Base-by-base conservation (phyloP, 805 yeast genomes). In the Clavispora phyllophila region DNA sequence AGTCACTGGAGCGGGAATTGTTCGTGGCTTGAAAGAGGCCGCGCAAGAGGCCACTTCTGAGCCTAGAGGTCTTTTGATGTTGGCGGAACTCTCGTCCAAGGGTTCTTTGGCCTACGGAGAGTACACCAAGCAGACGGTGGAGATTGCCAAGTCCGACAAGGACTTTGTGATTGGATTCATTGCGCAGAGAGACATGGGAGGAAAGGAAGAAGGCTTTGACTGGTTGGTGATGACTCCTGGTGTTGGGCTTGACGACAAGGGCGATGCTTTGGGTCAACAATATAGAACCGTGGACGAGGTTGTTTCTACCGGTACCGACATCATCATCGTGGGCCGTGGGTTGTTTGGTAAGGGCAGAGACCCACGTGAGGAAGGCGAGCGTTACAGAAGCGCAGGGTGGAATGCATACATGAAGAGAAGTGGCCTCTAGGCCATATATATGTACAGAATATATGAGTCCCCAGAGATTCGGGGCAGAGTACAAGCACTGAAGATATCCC, bases 171-270 rank as follows among this genome's bases (percentile, higher is more conserved):
- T 93, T 66, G 99, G 99, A 0, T 93, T 91, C 63, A 93, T 93
- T 66, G 97, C 99, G 0, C 97, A 89, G 62, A 77, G 78, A 57
- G 82, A 82, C 45, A 86, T 90, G 87, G 89, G 89, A 23, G 90
- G 89, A 13, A 73, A 76, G 35, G 82, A 76, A 3, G 93, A 82
- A 55, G 93, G 91, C 1, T 90, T 85, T 56, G 99, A 93, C 66
- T 93, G 97, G 96, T 66, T 93, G 32, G 79, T 90, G 45, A 83
- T 93, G 93, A 91, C 99, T 0, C 99, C 99, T 0, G 99, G 99
- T 48, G 99, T 93, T 31, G 98, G 98, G 3, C 75, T 93, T 40
- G 99, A 91, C 60, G 98, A 91, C 60, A 93, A 84, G 62, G 97
- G 98, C 13, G 99, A 93, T 61, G 79, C 83, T 1, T 74, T 93